Base-by-base conservation (phyloP, 495 filamentous ascomycete species). In the Penicillium paradoxum region DNA sequence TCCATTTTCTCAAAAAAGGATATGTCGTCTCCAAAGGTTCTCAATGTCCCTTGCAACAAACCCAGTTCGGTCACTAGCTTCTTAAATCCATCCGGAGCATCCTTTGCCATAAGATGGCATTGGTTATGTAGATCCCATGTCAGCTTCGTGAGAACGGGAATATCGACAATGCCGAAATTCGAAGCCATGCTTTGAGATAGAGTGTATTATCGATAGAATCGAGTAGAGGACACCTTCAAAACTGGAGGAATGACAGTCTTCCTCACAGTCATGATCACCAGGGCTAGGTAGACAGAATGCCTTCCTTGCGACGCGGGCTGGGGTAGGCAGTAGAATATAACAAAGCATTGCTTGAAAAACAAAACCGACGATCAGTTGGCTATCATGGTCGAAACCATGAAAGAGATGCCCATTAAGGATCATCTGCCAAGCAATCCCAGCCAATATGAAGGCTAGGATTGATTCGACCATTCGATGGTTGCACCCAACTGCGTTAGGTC, bases 91-190 rank as follows among this genome's bases (percentile, higher is more conserved):
- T 71, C 66, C 2, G 72, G 72, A 7, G 66, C 69, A 39, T 67
- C 66, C 18, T 62, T 56, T 2, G 63, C 55, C n/a, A 71, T 55
- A 14, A 58, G 40, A 41, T 65, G 60, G 55, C 68, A 73, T 30
- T 58, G 65, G 38, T 65, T 63, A 48, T 73, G 67, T 19, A 75
- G 46, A 29, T 72, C 68, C 60, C 63, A 71, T 48, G 71, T 63
- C 40, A 70, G 44, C 49, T 64, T 67, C 10, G 62, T 59, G 34
- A 75, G 40, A 27, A 64, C 51, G 3, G 63, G 52, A 2, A 73
- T 57, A 42, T 75, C 71, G 5, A 59, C 41, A 10, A 64, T 42
- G 4, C 62, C 64, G 41, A 65, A 54, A 41, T 60, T 59, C 15
- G 65, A 44, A n/a, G 54, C 32, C 55, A 66, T 68, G 38, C 11